Evolutionary conservation across 208 protist species (phyloP).

Genomic region (Trypanosoma lewisi): DNA sequence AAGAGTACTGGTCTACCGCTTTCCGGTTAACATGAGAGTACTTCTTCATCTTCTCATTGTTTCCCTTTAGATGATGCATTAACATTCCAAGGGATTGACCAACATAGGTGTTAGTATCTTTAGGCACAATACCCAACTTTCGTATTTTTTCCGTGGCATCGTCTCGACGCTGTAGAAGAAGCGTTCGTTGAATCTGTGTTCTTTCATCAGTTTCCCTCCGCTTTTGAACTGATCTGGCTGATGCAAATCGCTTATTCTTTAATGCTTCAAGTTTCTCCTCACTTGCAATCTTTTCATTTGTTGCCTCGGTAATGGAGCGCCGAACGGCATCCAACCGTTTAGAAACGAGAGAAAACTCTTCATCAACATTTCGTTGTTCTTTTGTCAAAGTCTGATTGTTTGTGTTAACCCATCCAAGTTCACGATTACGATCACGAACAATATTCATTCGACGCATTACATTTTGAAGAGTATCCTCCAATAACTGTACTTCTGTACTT

Average conservation of each 20-base stretch:
- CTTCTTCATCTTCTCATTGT: slow-evolving; percentile 84
- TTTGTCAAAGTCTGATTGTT: slow-evolving; percentile 27
- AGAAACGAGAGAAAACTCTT: slow-evolving; percentile 43
- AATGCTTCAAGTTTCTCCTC: slow-evolving; percentile 50
- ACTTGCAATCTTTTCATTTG: slow-evolving; percentile 40
- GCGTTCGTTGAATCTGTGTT: slow-evolving; percentile 55
- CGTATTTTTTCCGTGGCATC: slow-evolving; percentile 89
- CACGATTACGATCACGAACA: slow-evolving; percentile 56
- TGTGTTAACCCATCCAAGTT: slow-evolving; percentile 57
- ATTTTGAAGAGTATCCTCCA: slow-evolving; percentile 72
- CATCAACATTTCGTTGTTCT: slow-evolving; percentile 57
- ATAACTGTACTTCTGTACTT: slow-evolving; percentile 60
- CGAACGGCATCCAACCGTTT: slow-evolving; percentile 47
- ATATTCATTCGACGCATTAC: slow-evolving; percentile 47
- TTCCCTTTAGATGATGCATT: slow-evolving; percentile 71
- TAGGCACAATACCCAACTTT: slow-evolving; percentile 88
- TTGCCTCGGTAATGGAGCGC: slow-evolving; percentile 33
- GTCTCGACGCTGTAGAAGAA: slow-evolving; percentile 81
- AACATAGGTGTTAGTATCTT: slow-evolving; percentile 44
- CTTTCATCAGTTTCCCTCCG: slow-evolving; percentile 56
- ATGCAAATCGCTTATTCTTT: slow-evolving; percentile 33
- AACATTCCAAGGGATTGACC: slow-evolving; percentile 67
- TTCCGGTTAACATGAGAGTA: slow-evolving; percentile 98
- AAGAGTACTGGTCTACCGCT: slow-evolving; percentile 96
- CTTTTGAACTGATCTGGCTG: slow-evolving; percentile 51